Percentiles rank a stretch among this genome's conserved stretches.
These are phyloP conservation scores for Raphanus hybrid DNA, from an alignment of 441 rosid species.

Conservation along the genomic window DNA sequence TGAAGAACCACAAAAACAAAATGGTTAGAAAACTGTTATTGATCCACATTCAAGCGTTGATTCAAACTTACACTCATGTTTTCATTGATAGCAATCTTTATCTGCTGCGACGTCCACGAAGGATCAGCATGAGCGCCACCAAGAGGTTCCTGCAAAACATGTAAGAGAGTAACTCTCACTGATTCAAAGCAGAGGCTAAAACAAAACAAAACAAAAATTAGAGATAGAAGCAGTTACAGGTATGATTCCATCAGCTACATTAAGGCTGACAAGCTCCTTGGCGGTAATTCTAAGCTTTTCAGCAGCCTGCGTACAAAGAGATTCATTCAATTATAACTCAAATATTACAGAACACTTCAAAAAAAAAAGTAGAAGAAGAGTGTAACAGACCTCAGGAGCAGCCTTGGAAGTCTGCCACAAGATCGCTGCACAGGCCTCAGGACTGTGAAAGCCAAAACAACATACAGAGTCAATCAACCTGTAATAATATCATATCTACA, in stretches of 20 bases:
- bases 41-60: slow-evolving; percentile 1
- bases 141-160: slow-evolving; percentile 74
- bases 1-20: slow-evolving; percentile 35
- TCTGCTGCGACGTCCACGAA: slow-evolving; percentile 74
- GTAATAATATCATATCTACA: slow-evolving; percentile 1
- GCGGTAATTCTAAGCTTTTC: slow-evolving; percentile 87
- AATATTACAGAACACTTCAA: slow-evolving; percentile 4
- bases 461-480: neutral
- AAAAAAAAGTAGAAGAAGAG: slow-evolving; percentile 14
- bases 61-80: slow-evolving; percentile 63
- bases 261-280: slow-evolving; percentile 62
- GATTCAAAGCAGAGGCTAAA: slow-evolving; percentile 16
- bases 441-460: slow-evolving; percentile 51
- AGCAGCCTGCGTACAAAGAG: slow-evolving; percentile 69
- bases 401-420: slow-evolving; percentile 91
- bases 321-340: slow-evolving; percentile 8
- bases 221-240: slow-evolving; percentile 58
- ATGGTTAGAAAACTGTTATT: slow-evolving; percentile 19
- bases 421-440: slow-evolving; percentile 97
- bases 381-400: slow-evolving; percentile 76
- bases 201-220: slow-evolving; percentile 10
- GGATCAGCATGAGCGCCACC: slow-evolving; percentile 97
- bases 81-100: slow-evolving; percentile 72
- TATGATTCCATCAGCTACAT: slow-evolving; percentile 85
- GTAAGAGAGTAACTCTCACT: neutral